Conservation (phyloP, 352 stramenopile species). For the Aphanomyces invadans region DNA sequence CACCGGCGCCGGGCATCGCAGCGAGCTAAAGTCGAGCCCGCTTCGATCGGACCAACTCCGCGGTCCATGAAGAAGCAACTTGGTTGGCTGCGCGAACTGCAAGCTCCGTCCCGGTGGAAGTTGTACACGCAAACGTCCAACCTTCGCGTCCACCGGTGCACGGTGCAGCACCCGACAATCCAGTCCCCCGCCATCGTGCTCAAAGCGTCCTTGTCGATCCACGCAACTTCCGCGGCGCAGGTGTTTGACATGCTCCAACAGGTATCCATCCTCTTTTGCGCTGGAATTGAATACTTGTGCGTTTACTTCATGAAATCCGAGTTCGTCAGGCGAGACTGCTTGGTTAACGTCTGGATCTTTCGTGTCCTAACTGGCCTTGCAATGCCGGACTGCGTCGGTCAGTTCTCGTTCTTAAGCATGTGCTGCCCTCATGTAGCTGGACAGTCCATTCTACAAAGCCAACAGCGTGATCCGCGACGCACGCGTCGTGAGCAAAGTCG, state of each 20-base stretch:
- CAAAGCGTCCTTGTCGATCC: constrained; percentile 29
- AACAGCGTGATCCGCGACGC: constrained; percentile 73
- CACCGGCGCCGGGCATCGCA: not conserved
- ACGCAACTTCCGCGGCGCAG: constrained; percentile 41
- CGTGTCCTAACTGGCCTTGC: too few species aligned
- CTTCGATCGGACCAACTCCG: constrained; percentile 60
- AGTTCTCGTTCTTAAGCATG: too few species aligned
- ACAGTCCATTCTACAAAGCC: constrained; percentile 60
- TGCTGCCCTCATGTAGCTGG: constrained; percentile 40
- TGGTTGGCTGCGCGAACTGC: constrained; percentile 24
- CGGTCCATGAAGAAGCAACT: constrained; percentile 76
- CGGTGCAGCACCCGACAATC: not conserved
- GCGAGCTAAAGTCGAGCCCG: constrained; percentile 28
- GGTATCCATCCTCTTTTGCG: not conserved
- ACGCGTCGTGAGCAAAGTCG: constrained; percentile 47
- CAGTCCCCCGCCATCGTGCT: not conserved
- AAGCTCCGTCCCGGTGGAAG: constrained; percentile 43
- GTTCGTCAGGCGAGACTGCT: too few species aligned
- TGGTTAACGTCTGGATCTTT: too few species aligned
- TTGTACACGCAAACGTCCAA: constrained; percentile 68
- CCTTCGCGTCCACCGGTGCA: constrained; percentile 38
- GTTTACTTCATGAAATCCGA: too few species aligned
- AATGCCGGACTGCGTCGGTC: too few species aligned
- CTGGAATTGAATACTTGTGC: not conserved
- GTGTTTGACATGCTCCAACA: constrained; percentile 62